These are phyloP conservation scores for Apiospora pterosperma DNA, from an alignment of 2,329 filamentous ascomycete genomes.

Conservation along the genomic window DNA sequence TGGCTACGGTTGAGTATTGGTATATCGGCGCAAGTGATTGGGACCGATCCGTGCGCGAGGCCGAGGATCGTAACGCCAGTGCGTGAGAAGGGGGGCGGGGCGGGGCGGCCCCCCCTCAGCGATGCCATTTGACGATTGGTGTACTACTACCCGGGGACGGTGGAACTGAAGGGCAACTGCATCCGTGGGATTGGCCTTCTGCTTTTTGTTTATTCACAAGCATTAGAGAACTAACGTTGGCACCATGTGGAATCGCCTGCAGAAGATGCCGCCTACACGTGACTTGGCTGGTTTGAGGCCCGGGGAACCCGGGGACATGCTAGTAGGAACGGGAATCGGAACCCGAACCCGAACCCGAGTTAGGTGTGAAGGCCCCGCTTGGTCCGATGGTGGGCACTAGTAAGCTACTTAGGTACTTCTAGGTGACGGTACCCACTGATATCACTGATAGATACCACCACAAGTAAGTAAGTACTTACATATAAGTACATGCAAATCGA, in stretches of 20 bases:
- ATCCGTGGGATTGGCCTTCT: not conserved
- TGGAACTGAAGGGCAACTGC: not conserved
- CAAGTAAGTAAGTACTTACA: not conserved
- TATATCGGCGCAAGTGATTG: slow-evolving; percentile 52
- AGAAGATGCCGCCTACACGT: not conserved
- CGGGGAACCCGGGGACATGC: not conserved
- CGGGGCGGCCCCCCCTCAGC: not conserved
- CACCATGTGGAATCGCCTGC: not conserved
- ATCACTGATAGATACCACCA: too few relatives aligned
- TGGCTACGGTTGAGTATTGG: slow-evolving; percentile 49
- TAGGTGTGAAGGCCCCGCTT: not conserved
- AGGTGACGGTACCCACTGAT: not conserved
- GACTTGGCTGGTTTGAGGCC: not conserved
- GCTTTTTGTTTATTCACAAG: not conserved
- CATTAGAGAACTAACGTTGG: too few relatives aligned
- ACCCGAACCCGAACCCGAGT: not conserved
- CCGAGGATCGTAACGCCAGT: slow-evolving; percentile 46
- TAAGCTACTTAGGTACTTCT: not conserved
- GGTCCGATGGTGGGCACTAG: not conserved
- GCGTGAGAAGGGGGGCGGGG: slow-evolving; percentile 25
- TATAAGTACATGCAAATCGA: not conserved
- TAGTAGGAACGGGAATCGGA: not conserved
- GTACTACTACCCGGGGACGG: not conserved
- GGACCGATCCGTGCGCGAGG: slow-evolving; percentile 50
- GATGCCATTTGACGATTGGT: not conserved